Percentiles rank a stretch among this genome's conserved stretches.
phyloP scores from a whole-genome alignment of 2,329 filamentous ascomycete species.

The Stemphylium beticola region DNA sequence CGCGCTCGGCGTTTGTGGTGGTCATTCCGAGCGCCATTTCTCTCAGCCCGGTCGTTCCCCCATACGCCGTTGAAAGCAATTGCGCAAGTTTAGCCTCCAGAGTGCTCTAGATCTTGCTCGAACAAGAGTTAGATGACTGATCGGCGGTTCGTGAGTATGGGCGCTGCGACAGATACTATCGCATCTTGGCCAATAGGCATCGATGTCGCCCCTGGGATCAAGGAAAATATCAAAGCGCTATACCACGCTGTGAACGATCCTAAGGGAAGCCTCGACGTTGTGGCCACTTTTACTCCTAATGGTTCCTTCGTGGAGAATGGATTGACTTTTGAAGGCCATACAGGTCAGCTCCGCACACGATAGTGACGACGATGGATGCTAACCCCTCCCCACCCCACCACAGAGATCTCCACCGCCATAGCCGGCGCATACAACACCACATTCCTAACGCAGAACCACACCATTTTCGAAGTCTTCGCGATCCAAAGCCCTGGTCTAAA shows the following conservation, averaged over 20 bases:
- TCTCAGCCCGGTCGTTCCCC: background rate
- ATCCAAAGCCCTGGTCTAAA: background rate
- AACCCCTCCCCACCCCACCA: background rate
- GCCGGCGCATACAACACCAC: background rate
- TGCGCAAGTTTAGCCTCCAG: background rate
- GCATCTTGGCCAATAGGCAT: background rate
- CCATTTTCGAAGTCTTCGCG: background rate
- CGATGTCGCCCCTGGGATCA: background rate
- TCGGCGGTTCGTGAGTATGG: background rate
- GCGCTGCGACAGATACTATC: background rate
- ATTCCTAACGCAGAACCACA: background rate
- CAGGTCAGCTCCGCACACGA: background rate
- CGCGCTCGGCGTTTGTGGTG: background rate
- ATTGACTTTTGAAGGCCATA: background rate
- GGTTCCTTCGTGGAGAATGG: background rate
- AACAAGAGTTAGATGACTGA: background rate
- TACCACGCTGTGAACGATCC: background rate
- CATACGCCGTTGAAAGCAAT: background rate
- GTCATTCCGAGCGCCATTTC: background rate
- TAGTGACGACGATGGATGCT: background rate
- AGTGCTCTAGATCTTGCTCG: background rate
- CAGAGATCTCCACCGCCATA: conserved; percentile 1
- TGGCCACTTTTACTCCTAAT: background rate
- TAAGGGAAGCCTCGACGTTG: background rate
- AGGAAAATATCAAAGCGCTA: background rate